Conservation (phyloP, 1,139 yeast species). For the Candida sp. region DNA sequence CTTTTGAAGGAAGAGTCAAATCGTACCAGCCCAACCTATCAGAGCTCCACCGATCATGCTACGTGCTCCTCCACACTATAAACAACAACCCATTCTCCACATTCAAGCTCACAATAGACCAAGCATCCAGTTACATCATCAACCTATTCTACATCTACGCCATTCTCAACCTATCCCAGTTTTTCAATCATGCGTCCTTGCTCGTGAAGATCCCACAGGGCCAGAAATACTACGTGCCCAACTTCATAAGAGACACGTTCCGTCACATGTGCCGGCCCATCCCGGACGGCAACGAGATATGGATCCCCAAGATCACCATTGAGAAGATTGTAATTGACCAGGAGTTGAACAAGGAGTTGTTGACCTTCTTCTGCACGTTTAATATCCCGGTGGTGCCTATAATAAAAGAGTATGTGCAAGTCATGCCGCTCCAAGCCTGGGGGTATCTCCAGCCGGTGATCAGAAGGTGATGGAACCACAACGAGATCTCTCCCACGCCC, state of each 20-base stretch:
- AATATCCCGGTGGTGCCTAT: slow-evolving; percentile 2
- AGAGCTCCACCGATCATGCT: slow-evolving; percentile 1
- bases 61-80: background rate
- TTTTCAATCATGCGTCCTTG: slow-evolving; percentile 1
- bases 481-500: background rate
- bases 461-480: background rate
- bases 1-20: slow-evolving; percentile 1
- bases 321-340: background rate
- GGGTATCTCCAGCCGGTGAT: background rate
- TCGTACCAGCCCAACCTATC: background rate
- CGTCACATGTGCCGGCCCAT: slow-evolving; percentile 1
- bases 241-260: slow-evolving; percentile 1
- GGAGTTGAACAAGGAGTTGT: background rate
- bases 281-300: background rate
- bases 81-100: background rate
- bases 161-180: background rate
- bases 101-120: background rate
- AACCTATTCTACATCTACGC: slow-evolving; percentile 1
- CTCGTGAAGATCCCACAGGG: background rate
- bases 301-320: background rate
- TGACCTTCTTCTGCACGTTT: background rate
- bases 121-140: background rate
- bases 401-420: background rate
- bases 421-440: slow-evolving; percentile 2
- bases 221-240: background rate